Conservation (phyloP, 2,329 filamentous ascomycete species). For the Fusarium albidum region DNA sequence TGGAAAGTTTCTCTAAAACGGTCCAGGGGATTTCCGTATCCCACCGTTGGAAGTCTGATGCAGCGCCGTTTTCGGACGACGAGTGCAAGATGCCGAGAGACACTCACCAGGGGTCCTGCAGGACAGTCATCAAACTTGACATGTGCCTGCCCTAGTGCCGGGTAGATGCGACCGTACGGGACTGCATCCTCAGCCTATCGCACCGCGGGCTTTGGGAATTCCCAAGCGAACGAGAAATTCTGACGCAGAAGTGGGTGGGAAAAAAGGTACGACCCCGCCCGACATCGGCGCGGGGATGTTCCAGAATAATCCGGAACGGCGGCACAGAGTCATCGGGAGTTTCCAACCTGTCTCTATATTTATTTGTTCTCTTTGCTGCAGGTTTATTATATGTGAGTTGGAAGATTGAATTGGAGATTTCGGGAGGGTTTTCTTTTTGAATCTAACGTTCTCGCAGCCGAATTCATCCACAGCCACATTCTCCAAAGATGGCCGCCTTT, state of each 20-base stretch:
- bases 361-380: background rate
- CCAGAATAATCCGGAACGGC: background rate
- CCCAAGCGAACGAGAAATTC: conserved; percentile 14
- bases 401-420: background rate
- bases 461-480: conserved; percentile 1
- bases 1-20: conserved; percentile 1
- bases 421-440: background rate
- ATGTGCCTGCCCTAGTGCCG: too few species aligned
- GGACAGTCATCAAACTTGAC: too few species aligned
- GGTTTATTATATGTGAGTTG: conserved; percentile 17
- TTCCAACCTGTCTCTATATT: background rate
- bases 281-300: conserved; percentile 34
- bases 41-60: background rate
- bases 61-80: background rate
- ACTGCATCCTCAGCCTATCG: too few species aligned
- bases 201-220: conserved; percentile 6
- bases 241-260: conserved; percentile 5
- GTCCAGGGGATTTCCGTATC: conserved; percentile 11
- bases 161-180: too few species aligned
- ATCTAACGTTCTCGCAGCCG: background rate
- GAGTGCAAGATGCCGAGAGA: background rate
- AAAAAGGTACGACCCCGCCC: conserved; percentile 32
- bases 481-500: conserved; percentile 61
- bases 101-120: too few species aligned
- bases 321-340: background rate